Percentiles rank a stretch among this genome's conserved stretches.
Conservation (phyloP, 179 eudicot genomes). For the Amaranthus tricolor region DNA sequence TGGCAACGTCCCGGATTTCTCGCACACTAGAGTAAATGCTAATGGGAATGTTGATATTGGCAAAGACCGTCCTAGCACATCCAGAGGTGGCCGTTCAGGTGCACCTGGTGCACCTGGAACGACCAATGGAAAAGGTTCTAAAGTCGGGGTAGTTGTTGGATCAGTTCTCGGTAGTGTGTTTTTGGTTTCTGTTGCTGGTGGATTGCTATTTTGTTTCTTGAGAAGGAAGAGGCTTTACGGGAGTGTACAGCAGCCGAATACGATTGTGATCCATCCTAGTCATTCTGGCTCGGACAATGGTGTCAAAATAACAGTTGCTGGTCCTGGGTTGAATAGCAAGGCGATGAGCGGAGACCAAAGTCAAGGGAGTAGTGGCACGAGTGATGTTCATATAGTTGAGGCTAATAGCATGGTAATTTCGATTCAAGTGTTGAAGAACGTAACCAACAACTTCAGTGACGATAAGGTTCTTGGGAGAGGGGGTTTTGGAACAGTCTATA, state of each 20-base stretch:
- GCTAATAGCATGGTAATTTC: conserved; percentile 42
- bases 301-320: conserved; percentile 33
- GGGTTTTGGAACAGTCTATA: conserved; percentile 47
- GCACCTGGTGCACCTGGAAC: conserved; percentile 16
- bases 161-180: conserved; percentile 26
- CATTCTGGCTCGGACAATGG: conserved; percentile 36
- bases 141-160: conserved; percentile 33
- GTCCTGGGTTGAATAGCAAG: conserved; percentile 23
- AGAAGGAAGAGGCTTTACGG: conserved; percentile 27
- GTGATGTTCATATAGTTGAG: conserved; percentile 44
- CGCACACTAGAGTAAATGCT: conserved; percentile 25
- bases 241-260: conserved; percentile 22
- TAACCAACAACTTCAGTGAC: conserved; percentile 42
- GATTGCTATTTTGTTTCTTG: conserved; percentile 27
- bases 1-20: conserved; percentile 31
- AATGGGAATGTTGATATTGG: conserved; percentile 34
- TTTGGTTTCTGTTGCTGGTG: conserved; percentile 17
- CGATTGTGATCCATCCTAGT: conserved; percentile 43
- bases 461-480: conserved; percentile 40
- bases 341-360: conserved; percentile 24
- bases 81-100: conserved; percentile 26
- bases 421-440: conserved; percentile 41
- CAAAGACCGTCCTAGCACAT: conserved; percentile 21
- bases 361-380: conserved; percentile 30
- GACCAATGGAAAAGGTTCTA: conserved; percentile 19